Conservation (phyloP, 345 rosid genomes). For the Eucalyptus sideroxylon region DNA sequence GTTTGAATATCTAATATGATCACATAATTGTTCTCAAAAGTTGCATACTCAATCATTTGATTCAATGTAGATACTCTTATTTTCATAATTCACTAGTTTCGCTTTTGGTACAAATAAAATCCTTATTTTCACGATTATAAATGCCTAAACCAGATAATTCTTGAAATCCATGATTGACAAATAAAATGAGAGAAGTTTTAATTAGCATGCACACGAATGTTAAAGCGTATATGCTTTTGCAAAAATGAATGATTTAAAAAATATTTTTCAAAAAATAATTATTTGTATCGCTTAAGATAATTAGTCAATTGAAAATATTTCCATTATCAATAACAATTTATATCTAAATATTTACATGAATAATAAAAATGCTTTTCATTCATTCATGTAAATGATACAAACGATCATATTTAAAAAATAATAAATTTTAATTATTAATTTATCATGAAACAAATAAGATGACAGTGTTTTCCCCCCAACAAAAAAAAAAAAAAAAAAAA, state of each 20-base stretch:
- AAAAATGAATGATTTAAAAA: no score
- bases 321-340: neutral
- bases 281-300: neutral
- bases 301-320: neutral
- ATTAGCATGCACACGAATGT: no score
- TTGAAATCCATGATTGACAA: neutral
- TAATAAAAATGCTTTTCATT: accelerated
- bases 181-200: neutral
- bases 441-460: neutral
- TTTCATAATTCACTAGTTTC: neutral
- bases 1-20: neutral
- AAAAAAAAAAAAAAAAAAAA: no score
- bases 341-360: neutral
- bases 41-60: neutral
- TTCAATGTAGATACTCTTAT: neutral
- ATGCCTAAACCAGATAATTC: neutral
- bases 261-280: no score
- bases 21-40: neutral
- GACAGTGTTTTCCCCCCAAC: neutral
- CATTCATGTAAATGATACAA: neutral
- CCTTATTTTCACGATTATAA: neutral
- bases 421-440: no score
- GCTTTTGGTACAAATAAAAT: neutral
- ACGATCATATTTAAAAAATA: neutral
- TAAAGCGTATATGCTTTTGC: no score